Conservation (phyloP, 192 early-diverging fungal species). For the Dissophora globulifera region DNA sequence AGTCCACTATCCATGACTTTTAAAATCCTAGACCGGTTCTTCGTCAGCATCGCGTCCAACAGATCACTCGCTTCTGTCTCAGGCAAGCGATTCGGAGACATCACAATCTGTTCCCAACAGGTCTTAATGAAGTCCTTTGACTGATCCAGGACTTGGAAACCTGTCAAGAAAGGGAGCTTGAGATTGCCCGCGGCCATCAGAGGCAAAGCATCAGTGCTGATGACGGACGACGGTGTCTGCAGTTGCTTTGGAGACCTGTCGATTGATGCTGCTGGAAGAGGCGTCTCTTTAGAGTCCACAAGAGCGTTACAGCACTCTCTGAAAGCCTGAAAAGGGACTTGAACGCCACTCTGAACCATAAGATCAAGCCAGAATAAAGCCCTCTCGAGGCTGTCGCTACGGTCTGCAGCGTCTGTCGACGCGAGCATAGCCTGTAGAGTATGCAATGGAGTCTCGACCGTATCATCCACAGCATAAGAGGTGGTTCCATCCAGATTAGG, state of each 20-base stretch:
- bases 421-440: slow-evolving; percentile 12
- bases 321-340: slow-evolving; percentile 16
- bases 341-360: slow-evolving; percentile 33
- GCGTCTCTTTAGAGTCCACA: not conserved
- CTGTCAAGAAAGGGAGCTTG: not conserved
- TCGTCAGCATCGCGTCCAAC: slow-evolving; percentile 15
- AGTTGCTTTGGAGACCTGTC: not conserved
- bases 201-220: no score
- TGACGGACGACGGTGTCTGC: no score
- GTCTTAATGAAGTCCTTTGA: slow-evolving; percentile 13
- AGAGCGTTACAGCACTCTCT: slow-evolving; percentile 20
- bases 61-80: slow-evolving; percentile 17
- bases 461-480: not conserved
- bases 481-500: not conserved
- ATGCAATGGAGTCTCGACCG: slow-evolving; percentile 13
- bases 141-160: not conserved
- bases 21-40: slow-evolving; percentile 15
- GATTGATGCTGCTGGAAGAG: no score
- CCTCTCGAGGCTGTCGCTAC: not conserved
- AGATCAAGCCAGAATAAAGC: slow-evolving; percentile 25
- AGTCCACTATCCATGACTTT: slow-evolving; percentile 1
- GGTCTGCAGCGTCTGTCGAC: not conserved
- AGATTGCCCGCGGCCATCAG: no score
- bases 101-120: slow-evolving; percentile 15
- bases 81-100: slow-evolving; percentile 6